phyloP scores from a whole-genome alignment of 257 asterid genomes.

The Osmanthus fragrans region DNA sequence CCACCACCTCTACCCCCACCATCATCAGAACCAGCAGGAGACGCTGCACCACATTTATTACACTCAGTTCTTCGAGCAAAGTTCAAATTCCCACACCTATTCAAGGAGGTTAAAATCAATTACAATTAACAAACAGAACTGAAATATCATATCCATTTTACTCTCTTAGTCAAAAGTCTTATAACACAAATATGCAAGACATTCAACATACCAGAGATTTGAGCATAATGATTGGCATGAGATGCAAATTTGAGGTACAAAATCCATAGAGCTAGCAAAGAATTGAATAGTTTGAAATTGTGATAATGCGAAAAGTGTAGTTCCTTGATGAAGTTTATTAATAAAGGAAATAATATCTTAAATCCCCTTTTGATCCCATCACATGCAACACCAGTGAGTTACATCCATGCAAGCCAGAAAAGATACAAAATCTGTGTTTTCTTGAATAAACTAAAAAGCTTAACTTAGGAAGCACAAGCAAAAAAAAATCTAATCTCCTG shows the following conservation, averaged over 20 bases:
- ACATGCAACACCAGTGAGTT: not conserved
- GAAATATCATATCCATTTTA: constrained; percentile 18
- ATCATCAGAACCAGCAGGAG: constrained; percentile 83
- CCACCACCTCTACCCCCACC: constrained; percentile 76
- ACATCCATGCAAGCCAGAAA: constrained; percentile 1
- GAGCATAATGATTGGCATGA: not conserved
- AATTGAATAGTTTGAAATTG: not conserved
- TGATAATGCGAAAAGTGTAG: not conserved
- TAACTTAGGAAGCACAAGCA: constrained; percentile 1
- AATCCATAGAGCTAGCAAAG: not conserved
- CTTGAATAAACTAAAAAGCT: not conserved
- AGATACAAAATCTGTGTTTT: not conserved
- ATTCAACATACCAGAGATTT: not conserved
- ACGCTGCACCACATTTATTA: constrained; percentile 90
- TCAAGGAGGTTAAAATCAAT: constrained; percentile 46
- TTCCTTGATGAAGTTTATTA: not conserved
- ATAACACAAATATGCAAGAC: constrained; percentile 1
- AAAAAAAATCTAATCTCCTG: not conserved
- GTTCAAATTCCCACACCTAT: constrained; percentile 97
- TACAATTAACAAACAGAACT: constrained; percentile 29
- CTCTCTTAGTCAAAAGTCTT: not conserved
- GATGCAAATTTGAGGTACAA: not conserved
- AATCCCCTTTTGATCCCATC: not conserved
- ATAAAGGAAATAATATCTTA: not conserved
- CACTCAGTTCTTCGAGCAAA: constrained; percentile 98